These are phyloP conservation scores for Phylloporus sp. DNA, from an alignment of 768 basidiomycete species.

Conservation along the genomic window DNA sequence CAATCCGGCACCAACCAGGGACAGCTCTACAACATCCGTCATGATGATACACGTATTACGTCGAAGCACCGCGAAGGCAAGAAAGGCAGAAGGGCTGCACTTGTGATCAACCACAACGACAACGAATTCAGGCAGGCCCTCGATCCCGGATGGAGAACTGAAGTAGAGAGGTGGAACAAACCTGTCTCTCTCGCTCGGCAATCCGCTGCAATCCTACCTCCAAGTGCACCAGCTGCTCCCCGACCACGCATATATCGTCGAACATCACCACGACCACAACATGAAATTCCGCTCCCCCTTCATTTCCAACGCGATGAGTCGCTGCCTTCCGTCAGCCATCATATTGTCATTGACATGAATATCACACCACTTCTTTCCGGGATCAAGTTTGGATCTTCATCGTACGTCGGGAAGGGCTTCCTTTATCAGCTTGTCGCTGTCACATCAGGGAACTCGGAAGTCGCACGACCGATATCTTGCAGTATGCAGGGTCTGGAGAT, in stretches of 20 bases:
- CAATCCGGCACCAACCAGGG: conserved; percentile 27
- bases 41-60: conserved; percentile 36
- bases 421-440: conserved; percentile 54
- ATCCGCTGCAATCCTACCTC: conserved; percentile 3
- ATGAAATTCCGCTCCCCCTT: conserved; percentile 12
- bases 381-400: conserved; percentile 44
- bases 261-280: conserved; percentile 5
- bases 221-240: conserved; percentile 2
- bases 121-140: conserved; percentile 40
- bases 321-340: conserved; percentile 6
- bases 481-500: conserved; percentile 41
- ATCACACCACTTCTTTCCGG: conserved; percentile 50
- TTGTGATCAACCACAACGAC: conserved; percentile 46
- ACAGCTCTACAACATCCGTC: conserved; percentile 38
- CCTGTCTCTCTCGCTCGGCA: conserved; percentile 13
- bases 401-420: conserved; percentile 58
- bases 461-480: conserved; percentile 29
- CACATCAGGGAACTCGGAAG: conserved; percentile 26
- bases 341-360: conserved; percentile 47
- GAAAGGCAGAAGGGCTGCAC: conserved; percentile 14
- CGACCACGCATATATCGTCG: conserved; percentile 16
- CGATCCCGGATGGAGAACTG: conserved; percentile 35
- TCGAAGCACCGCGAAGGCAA: conserved; percentile 20
- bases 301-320: conserved; percentile 13
- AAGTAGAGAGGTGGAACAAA: conserved; percentile 32